A percentile compares a stretch with the other conserved stretches of the same genome.
These are phyloP conservation scores for Aspergillus carlsbadensis DNA, from an alignment of 495 filamentous ascomycete species.

Conservation along the genomic window DNA sequence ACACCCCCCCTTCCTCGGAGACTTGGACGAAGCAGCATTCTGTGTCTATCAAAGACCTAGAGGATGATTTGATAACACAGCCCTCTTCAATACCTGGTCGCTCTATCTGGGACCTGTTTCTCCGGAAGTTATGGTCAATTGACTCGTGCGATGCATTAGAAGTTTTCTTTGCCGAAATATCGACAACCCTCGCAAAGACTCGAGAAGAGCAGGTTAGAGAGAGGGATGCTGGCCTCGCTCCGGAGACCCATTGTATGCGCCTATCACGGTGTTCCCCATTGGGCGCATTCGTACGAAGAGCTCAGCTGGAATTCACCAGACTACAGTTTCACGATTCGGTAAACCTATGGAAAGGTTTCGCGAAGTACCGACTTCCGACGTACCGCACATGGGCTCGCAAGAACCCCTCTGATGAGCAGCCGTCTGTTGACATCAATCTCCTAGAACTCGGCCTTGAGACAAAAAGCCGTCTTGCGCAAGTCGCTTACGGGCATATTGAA, in stretches of 20 bases:
- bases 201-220: conserved; percentile 53
- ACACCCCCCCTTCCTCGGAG: conserved; percentile 30
- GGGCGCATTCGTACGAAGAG: conserved; percentile 77
- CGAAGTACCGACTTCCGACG: conserved; percentile 75
- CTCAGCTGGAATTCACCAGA: conserved; percentile 74
- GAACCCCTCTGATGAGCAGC: conserved; percentile 60
- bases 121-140: conserved; percentile 81
- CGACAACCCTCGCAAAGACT: conserved; percentile 58
- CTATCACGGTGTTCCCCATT: conserved; percentile 71
- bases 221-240: conserved; percentile 48
- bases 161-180: conserved; percentile 60
- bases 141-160: conserved; percentile 76
- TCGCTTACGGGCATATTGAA: conserved; percentile 63
- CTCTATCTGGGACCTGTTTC: conserved; percentile 78
- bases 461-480: conserved; percentile 48
- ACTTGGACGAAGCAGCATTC: conserved; percentile 47
- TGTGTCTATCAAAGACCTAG: conserved; percentile 64
- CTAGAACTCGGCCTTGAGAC: conserved; percentile 35
- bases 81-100: conserved; percentile 72
- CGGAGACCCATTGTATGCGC: conserved; percentile 45
- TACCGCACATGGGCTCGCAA: conserved; percentile 66
- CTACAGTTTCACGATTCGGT: conserved; percentile 75
- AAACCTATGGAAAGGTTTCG: conserved; percentile 76
- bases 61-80: conserved; percentile 58
- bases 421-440: conserved; percentile 68